Evolutionary conservation across 306 rosid genomes (phyloP), one percentile per base, ranked within the genome.

Genomic region (Adenanthera pavonina): DNA sequence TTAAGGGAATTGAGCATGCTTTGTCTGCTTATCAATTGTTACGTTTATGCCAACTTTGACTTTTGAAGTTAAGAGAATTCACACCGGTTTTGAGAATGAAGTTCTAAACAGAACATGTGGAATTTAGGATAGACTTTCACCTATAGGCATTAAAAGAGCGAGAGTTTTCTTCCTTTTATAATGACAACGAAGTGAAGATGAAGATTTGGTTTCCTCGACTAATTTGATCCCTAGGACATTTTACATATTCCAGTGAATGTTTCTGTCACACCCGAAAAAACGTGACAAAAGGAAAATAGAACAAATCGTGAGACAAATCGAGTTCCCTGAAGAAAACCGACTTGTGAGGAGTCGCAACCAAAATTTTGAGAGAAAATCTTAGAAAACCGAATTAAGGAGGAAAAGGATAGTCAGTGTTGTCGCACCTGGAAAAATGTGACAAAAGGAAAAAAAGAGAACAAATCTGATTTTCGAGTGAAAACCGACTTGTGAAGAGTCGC

Each of bases 71-170:
- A 25, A 11, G 85, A 70, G 84, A 78, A 84, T 74, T 76, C 38
- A 62, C 78, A 70, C 54, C 78, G 86, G 41, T 38, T 38, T 80
- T 66, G 49, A 80, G 88, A 91, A 85, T 91, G 86, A 85, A 88
- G 93, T 56, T 41, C 33, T 83, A 81, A 91, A 82, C 92, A 88
- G 5, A 38, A 38, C 41, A 38, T 74, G 56, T 54, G 79, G 91
- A 86, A 87, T 86, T 85, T 77, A 83, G 93, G 91, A 91, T 88
- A 88, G 82, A 84, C 88, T 86, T 88, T 82, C 65, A 69, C 78
- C 33, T 15, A 71, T 60, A 65, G 70, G 56, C 83, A 69, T 57
- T 80, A 80, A 53, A 56, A 33, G 14, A 59, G 71, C 41, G 41
- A 38, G 41, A 75, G 54, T 78, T 83, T 67, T 52, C 35, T 72